phyloP scores from a whole-genome alignment of 78 protist genomes.

The Mantamonas sphyraenae region DNA sequence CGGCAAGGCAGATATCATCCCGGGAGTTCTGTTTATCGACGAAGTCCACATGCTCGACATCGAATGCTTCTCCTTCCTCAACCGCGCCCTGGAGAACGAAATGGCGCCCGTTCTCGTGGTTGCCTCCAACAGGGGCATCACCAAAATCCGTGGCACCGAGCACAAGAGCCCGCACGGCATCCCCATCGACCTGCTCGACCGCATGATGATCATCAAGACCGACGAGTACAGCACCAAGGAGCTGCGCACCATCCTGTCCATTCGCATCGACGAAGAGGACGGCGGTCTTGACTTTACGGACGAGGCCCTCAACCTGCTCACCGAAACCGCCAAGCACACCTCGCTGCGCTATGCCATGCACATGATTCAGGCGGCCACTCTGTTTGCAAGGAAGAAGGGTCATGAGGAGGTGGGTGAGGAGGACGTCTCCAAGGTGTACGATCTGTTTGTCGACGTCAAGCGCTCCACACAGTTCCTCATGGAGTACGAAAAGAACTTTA shows the following conservation, averaged over 20 bases:
- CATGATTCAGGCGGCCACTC: conserved; percentile 75
- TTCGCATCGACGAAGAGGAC: conserved; percentile 73
- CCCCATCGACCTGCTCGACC: conserved; percentile 94
- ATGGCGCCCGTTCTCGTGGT: conserved; percentile 91
- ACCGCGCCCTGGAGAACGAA: conserved; percentile 91
- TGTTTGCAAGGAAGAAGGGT: conserved; percentile 71
- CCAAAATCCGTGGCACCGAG: conserved; percentile 88
- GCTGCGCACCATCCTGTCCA: conserved; percentile 19
- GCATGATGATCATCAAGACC: conserved; percentile 55
- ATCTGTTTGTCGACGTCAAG: conserved; percentile 80
- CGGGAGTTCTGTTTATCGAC: conserved; percentile 97
- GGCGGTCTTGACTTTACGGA: conserved; percentile 82
- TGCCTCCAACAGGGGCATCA: conserved; percentile 94
- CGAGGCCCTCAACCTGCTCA: conserved; percentile 75
- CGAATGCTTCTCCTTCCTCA: conserved; percentile 97
- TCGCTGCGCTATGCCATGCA: conserved; percentile 93
- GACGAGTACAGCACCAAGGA: conserved; percentile 33
- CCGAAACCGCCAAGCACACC: conserved; percentile 71
- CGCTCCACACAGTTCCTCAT: conserved; percentile 72
- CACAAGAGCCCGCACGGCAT: conserved; percentile 95
- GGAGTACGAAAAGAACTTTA: conserved; percentile 71
- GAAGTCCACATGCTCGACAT: conserved; percentile 98
- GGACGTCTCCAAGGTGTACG: conserved; percentile 78
- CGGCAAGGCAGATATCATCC: conserved; percentile 94
- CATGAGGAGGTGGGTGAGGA: conserved; percentile 42